These are phyloP conservation scores for Ogataea naganishii DNA, from an alignment of 805 yeast species.

Conservation along the genomic window DNA sequence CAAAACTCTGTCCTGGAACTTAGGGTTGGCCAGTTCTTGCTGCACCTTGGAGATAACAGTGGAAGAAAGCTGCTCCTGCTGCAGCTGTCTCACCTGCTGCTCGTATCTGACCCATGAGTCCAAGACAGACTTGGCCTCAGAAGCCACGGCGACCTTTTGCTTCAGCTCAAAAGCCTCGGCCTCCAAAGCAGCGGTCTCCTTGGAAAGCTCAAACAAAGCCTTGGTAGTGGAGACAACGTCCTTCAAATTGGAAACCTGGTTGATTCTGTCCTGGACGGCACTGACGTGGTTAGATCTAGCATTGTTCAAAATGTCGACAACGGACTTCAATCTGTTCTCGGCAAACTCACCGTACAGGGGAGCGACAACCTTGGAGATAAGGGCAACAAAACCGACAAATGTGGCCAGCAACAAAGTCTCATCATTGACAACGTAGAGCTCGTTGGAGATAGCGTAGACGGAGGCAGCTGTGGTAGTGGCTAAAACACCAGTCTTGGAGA, in stretches of 20 bases:
- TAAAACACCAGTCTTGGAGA: constrained; percentile 90
- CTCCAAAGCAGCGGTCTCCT: constrained; percentile 94
- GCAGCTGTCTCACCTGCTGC: constrained; percentile 89
- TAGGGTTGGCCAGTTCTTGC: constrained; percentile 73
- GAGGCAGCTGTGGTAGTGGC: constrained; percentile 95
- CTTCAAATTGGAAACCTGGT: constrained; percentile 77
- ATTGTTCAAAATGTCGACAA: constrained; percentile 55
- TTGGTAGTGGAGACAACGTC: constrained; percentile 89
- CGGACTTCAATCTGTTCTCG: constrained; percentile 58
- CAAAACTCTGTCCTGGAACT: constrained; percentile 89
- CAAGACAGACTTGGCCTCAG: constrained; percentile 88
- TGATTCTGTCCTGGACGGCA: constrained; percentile 91
- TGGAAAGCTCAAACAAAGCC: constrained; percentile 86
- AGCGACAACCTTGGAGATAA: constrained; percentile 80
- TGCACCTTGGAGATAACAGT: constrained; percentile 83
- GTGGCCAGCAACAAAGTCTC: constrained; percentile 82
- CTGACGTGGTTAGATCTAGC: constrained; percentile 86
- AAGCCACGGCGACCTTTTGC: constrained; percentile 80
- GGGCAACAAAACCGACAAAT: constrained; percentile 66
- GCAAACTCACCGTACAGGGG: constrained; percentile 96
- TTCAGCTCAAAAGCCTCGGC: constrained; percentile 88
- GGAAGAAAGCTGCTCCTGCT: constrained; percentile 86
- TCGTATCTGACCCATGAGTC: constrained; percentile 99
- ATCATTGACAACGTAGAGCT: constrained; percentile 86
- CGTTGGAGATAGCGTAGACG: constrained; percentile 88